Evolutionary conservation across 2,329 filamentous ascomycete species (phyloP).

Genomic region (Aureobasidium sp.): DNA sequence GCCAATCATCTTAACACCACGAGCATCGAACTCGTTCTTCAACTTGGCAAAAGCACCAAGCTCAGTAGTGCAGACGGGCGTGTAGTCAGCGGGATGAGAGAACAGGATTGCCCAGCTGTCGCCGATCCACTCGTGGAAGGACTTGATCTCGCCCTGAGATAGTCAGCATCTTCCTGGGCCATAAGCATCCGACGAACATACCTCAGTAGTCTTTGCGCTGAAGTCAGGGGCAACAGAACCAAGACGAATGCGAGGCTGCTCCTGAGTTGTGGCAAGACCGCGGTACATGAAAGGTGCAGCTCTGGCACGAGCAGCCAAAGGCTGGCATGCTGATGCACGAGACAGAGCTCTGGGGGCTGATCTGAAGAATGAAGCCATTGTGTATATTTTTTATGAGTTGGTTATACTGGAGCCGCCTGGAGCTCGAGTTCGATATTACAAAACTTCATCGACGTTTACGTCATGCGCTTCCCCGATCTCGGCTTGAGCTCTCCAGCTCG

Average conservation of each 20-base stretch:
- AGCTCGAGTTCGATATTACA: neutral
- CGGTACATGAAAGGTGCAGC: slow-evolving; percentile 27
- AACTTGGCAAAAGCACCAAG: slow-evolving; percentile 88
- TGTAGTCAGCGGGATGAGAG: slow-evolving; percentile 81
- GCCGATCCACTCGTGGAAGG: slow-evolving; percentile 70
- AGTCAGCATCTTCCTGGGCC: neutral
- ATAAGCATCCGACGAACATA: neutral
- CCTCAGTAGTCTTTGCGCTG: slow-evolving; percentile 66
- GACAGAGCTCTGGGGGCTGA: slow-evolving; percentile 27
- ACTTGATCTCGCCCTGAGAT: slow-evolving; percentile 44
- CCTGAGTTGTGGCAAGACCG: slow-evolving; percentile 27
- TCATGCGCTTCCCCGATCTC: slow-evolving; percentile 5
- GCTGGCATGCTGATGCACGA: slow-evolving; percentile 20
- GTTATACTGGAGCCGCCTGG: neutral
- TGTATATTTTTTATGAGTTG: neutral
- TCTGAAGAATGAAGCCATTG: slow-evolving; percentile 29
- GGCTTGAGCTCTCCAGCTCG: slow-evolving; percentile 2
- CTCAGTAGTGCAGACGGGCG: slow-evolving; percentile 92
- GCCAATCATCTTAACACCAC: slow-evolving; percentile 84
- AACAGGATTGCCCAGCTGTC: slow-evolving; percentile 76
- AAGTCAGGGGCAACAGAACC: slow-evolving; percentile 65
- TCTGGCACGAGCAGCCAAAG: slow-evolving; percentile 20
- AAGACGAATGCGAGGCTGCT: slow-evolving; percentile 34
- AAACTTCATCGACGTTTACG: neutral
- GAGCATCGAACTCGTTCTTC: slow-evolving; percentile 77